These are phyloP conservation scores for Sorghum bicolor DNA, from an alignment of 176 grass and related monocot genomes.

Conservation along the genomic window Sorghum_bicolor_NCBIv3 NC_012879.2:6902501-6903000, in stretches of 20 bases:
- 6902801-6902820: not conserved
- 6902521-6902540: slow-evolving; percentile 24
- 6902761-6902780: not conserved
- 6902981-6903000: not conserved
- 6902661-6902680: slow-evolving; percentile 63
- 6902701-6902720: slow-evolving; percentile 19
- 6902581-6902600: slow-evolving; percentile 72
- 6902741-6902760: not conserved
- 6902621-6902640: slow-evolving; percentile 66
- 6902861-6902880: not conserved
- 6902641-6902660: slow-evolving; percentile 86
- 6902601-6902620: slow-evolving; percentile 54
- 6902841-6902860: not conserved
- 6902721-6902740: not conserved
- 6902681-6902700: slow-evolving; percentile 33
- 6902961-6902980: not conserved
- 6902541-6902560: slow-evolving; percentile 35
- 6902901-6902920: slow-evolving; percentile 43
- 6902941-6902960: slow-evolving; percentile 51
- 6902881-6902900: not conserved
- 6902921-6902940: slow-evolving; percentile 46
- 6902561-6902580: slow-evolving; percentile 79
- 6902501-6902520: slow-evolving; percentile 43
- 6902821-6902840: not conserved
- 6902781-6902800: not conserved